Conservation (phyloP, 208 protist genomes). For the Acanthamoeba healyi region DNA sequence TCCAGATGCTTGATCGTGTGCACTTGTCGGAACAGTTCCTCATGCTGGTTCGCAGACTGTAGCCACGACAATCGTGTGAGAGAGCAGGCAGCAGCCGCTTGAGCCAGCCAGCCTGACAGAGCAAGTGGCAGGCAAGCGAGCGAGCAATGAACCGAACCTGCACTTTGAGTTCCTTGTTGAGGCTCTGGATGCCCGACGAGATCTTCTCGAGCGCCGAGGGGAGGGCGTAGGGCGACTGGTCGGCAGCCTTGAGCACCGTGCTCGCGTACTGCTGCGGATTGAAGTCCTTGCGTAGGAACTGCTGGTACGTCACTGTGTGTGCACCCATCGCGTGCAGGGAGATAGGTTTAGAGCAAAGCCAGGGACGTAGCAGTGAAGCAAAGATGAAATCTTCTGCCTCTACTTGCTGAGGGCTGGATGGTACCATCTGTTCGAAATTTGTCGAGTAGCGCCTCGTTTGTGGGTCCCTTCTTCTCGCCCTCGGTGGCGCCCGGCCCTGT, state of each 20-base stretch:
- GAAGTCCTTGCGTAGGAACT: constrained; percentile 78
- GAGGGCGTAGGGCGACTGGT: constrained; percentile 44
- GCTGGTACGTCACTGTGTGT: constrained; percentile 69
- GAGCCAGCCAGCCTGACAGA: too few species aligned
- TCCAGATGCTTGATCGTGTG: constrained; percentile 80
- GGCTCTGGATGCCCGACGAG: constrained; percentile 6
- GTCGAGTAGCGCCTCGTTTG: too few species aligned
- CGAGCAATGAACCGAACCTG: constrained; percentile 39
- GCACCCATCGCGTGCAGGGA: too few species aligned
- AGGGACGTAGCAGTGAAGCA: too few species aligned
- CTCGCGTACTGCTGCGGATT: constrained; percentile 77
- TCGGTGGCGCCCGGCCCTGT: too few species aligned
- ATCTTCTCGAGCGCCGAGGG: constrained; percentile 77
- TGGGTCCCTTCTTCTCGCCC: too few species aligned
- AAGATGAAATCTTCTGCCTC: too few species aligned
- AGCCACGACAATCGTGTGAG: too few species aligned
- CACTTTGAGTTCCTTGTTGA: constrained; percentile 78
- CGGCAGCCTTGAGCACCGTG: constrained; percentile 75
- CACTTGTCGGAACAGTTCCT: constrained; percentile 80
- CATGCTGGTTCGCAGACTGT: constrained; percentile 72
- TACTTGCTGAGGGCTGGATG: too few species aligned
- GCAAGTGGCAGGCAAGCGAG: background rate
- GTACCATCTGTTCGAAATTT: too few species aligned
- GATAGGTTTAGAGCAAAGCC: too few species aligned
- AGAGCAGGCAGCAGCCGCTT: background rate